Evolutionary conservation across 1,284 basidiomycete species (phyloP).

Genomic region (Ganoderma boninense): DNA sequence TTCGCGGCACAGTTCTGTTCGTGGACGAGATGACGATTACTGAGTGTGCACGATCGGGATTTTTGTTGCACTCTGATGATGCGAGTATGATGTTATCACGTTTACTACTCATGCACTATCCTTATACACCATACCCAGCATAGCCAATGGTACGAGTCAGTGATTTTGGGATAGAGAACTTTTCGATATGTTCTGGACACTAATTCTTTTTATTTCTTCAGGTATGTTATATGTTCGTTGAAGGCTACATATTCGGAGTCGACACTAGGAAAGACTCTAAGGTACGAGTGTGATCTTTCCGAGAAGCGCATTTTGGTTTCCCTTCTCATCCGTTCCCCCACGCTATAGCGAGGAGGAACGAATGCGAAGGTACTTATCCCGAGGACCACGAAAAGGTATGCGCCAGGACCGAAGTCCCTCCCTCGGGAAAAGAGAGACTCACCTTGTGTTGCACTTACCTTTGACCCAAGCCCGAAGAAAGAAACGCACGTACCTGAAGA

Average conservation of each 20-base stretch:
- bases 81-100: not conserved
- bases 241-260: too few relatives aligned
- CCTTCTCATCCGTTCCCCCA: not conserved
- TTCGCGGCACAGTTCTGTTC: not conserved
- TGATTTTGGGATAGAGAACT: not conserved
- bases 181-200: not conserved
- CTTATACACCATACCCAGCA: not conserved
- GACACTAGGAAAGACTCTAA: not conserved
- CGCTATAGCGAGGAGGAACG: not conserved
- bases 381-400: constrained; percentile 8
- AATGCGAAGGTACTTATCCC: constrained; percentile 4
- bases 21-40: not conserved
- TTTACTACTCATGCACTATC: not conserved
- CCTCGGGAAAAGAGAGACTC: not conserved
- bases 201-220: not conserved
- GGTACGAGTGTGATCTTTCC: not conserved
- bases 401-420: constrained; percentile 5
- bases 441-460: not conserved
- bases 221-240: not conserved
- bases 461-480: not conserved
- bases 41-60: not conserved
- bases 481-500: not conserved
- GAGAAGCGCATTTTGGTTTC: constrained; percentile 10
- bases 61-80: not conserved
- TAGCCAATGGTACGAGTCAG: not conserved